A percentile compares a stretch with the other conserved stretches of the same genome.
Conservation (phyloP, 2,329 filamentous ascomycete species). For the Apiospora rasikravindrae region DNA sequence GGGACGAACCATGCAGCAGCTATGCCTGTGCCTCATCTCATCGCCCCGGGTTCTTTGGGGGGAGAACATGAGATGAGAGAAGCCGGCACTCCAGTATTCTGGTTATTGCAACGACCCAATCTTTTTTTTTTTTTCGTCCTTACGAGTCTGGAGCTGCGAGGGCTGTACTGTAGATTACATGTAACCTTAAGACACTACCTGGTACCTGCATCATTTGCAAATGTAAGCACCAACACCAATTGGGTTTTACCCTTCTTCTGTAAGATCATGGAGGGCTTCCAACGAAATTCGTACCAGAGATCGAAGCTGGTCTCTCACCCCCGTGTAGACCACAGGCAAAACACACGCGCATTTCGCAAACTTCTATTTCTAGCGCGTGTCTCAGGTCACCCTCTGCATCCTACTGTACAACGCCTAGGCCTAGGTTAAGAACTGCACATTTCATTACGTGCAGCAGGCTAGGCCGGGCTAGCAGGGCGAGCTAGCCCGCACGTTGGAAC, state of each 20-base stretch:
- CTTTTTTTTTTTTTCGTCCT: not conserved
- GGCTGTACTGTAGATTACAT: not conserved
- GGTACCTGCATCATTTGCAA: not conserved
- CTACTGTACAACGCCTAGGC: not conserved
- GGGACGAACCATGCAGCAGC: slow-evolving; percentile 1
- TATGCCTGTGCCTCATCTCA: not conserved
- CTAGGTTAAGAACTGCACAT: not conserved
- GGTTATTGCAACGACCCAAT: not conserved
- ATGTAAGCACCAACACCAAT: not conserved
- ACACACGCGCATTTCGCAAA: slow-evolving; percentile 10
- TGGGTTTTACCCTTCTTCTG: not conserved
- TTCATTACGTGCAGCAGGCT: slow-evolving; percentile 6
- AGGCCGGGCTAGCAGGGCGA: not conserved
- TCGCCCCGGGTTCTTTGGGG: not conserved
- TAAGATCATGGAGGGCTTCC: not conserved
- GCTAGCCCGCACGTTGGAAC: not conserved
- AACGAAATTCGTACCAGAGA: not conserved
- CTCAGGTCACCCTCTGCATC: not conserved
- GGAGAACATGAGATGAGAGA: not conserved
- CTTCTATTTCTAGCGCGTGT: slow-evolving; percentile 11
- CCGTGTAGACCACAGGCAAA: not conserved
- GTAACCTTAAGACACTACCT: too few species aligned
- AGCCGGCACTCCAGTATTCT: not conserved
- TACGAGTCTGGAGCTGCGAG: not conserved
- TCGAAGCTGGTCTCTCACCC: not conserved